A percentile compares a stretch with the other conserved stretches of the same genome.
Conservation (phyloP, 441 rosid genomes). For the Geranium incanum region DNA sequence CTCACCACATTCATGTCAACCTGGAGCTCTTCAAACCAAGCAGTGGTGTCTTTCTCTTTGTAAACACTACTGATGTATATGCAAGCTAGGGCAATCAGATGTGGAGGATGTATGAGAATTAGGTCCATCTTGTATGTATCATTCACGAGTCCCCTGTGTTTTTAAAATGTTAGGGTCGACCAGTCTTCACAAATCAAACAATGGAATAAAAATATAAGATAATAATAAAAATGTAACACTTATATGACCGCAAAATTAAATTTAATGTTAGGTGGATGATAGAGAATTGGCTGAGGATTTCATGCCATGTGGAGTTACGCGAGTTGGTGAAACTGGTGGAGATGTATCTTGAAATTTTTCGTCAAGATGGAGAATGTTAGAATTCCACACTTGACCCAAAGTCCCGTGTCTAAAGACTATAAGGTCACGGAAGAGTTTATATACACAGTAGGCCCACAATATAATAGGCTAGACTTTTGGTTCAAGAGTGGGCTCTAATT, state of each 20-base stretch:
- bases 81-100: slow-evolving; percentile 81
- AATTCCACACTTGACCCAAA: too few species aligned
- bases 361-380: too few species aligned
- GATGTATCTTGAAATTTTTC: too few species aligned
- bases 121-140: slow-evolving; percentile 96
- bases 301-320: too few species aligned
- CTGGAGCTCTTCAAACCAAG: slow-evolving; percentile 95
- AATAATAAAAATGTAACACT: neutral
- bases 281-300: too few species aligned
- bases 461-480: too few species aligned
- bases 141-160: slow-evolving; percentile 79
- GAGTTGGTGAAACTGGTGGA: too few species aligned
- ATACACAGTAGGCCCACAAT: too few species aligned
- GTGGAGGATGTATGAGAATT: slow-evolving; percentile 79
- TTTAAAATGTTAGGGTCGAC: slow-evolving; percentile 14
- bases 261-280: neutral
- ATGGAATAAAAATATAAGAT: neutral
- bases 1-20: slow-evolving; percentile 94
- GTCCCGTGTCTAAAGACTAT: too few species aligned
- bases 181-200: neutral
- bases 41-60: slow-evolving; percentile 64
- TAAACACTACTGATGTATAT: slow-evolving; percentile 66
- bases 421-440: too few species aligned
- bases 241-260: neutral
- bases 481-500: too few species aligned